Evolutionary conservation across 192 early-diverging fungal genomes (phyloP), one percentile per base, ranked within the genome.

Genomic region (Kappamyces sp.): DNA sequence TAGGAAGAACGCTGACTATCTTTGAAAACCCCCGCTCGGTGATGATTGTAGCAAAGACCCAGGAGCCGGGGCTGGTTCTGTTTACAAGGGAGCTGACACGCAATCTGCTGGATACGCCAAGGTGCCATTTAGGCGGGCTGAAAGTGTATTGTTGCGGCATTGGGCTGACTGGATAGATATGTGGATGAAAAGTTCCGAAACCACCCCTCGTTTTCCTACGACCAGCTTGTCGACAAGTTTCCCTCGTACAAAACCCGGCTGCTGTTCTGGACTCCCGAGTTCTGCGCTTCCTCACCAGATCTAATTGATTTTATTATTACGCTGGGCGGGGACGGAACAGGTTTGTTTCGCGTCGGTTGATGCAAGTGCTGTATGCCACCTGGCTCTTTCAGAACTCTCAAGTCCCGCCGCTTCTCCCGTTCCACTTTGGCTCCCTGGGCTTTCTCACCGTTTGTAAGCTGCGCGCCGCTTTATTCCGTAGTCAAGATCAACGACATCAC

Each of bases 291-390:
- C 2, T 48, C 68, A 9, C 86, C 53, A 83, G 91, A 46, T 82
- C 89, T 74, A 84, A 90, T 57, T 67, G 91, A 93, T 63, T 86
- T 96, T 74, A 83, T 90, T 14, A 76, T 96, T 40, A 96, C 92
- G 64, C 83, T 98, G 64, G 94, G 94, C 40, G 95, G 94, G 22
- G 93, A 98, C 76, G 94, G 93, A 38, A 98, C 94, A 0, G 91
- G 96, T 5, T 75, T 96, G 31, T 98, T 86, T 66, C 88, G 91
- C 29, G 87, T 22, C 22, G 22, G 22, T 22, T 22, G 48, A 87
- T 85, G 86, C 90, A 87, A 1, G 88, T 92, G 3, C 73, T 92
- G 33, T 91, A 84, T 61, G 87, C 88, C 33, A 86, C 85, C 37
- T 90, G 88, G 86, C 66, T 93, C 7, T 66, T 66, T 38, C 90